Evolutionary conservation across 2,329 filamentous ascomycete genomes (phyloP), one percentile per base, ranked within the genome.

Genomic region (Colletotrichum cereale): DNA sequence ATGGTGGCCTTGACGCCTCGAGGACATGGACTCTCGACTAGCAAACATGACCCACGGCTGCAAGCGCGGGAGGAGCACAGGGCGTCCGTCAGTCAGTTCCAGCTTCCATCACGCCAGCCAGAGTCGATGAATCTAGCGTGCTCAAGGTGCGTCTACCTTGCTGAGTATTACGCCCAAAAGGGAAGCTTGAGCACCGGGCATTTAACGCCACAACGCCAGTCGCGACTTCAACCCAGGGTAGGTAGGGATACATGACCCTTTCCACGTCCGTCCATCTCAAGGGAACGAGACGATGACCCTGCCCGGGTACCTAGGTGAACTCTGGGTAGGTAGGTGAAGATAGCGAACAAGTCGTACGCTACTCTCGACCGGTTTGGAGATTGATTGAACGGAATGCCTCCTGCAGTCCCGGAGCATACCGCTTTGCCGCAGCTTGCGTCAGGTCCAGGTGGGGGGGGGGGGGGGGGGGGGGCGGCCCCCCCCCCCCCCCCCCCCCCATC

Each of bases 101-200:
- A 52, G 64, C 68, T 67, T 29, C 57, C 52, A 26, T 31, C 67
- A 42, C 42, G 64, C 24, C 53, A 61, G 53, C 12, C 24, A 36
- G 26, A 50, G 57, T 40, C 26, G 60, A 62, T 61, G 34, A 36
- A 42, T 66, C 53, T 57, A 66, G 63, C 63, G 53, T 52, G 53
- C 53, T 50, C 53, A 60, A 31, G 42, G 44, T 66, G 53, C 31
- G 34, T 34, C 34, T 38, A 53, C 61, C 61, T 53, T 53, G 36
- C 40, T 50, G 47, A 67, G 57, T 36, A 42, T 62, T 56, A 62
- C 50, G 67, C 52, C 64, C 31, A 38, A 62, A 60, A 29, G 24
- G 57, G 57, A 67, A 71, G 68, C 64, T 71, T 71, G 64, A 67
- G 67, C 67, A 62, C 50, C 67, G 67, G 50, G 57, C 67, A 67